phyloP scores from a whole-genome alignment of 345 rosid species.

The Gossypium mustelinum region DNA sequence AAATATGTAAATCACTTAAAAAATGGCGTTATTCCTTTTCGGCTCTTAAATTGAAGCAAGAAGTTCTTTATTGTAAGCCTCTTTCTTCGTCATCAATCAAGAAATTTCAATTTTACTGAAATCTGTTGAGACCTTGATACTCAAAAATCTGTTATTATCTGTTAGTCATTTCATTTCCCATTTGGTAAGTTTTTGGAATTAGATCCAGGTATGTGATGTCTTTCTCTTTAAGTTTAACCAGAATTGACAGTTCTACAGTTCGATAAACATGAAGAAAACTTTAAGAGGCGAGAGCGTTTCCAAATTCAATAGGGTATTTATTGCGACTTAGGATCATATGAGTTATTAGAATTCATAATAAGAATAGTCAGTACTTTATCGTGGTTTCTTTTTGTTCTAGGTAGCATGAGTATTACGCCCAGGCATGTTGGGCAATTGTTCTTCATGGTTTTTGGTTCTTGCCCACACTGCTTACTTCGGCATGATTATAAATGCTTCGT shows the following conservation, averaged over 20 bases:
- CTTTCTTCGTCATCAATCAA: not conserved
- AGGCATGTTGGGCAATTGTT: not conserved
- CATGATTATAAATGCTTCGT: not conserved
- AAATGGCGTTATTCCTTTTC: constrained; percentile 80
- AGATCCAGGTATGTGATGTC: not conserved
- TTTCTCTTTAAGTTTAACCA: not conserved
- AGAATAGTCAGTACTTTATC: not conserved
- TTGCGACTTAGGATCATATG: not conserved
- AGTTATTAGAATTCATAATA: not conserved
- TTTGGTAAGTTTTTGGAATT: not conserved
- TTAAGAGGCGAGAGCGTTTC: not conserved
- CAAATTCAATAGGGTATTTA: not conserved
- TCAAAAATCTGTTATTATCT: not conserved
- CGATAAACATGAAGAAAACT: not conserved
- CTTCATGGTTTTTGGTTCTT: not conserved
- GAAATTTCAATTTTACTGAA: constrained; percentile 2
- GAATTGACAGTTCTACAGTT: not conserved
- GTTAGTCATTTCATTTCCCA: not conserved
- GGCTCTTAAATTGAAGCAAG: constrained; percentile 86
- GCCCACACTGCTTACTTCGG: not conserved
- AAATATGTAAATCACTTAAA: constrained; percentile 70
- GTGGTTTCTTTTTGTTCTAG: not conserved
- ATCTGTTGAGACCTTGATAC: not conserved
- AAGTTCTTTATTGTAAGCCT: constrained; percentile 81
- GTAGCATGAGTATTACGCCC: not conserved